Conservation (phyloP, 169 alveolate species). For the Plasmodium gaboni region DNA sequence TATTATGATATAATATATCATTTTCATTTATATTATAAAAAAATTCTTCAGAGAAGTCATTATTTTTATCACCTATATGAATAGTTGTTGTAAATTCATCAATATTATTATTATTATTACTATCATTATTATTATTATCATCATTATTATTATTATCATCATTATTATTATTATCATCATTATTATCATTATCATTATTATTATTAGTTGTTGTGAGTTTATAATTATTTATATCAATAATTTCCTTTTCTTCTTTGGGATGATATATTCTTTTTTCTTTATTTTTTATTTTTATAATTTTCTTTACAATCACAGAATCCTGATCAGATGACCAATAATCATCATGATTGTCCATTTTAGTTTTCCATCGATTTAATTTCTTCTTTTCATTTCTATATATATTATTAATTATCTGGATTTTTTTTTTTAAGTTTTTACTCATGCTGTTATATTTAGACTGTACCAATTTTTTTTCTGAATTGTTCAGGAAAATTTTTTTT, state of each 20-base stretch:
- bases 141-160: neutral
- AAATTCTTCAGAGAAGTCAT: neutral
- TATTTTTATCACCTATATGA: neutral
- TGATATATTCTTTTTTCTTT: neutral
- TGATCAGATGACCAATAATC: neutral
- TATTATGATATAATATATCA: slow-evolving; percentile 44
- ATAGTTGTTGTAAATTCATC: too few species aligned
- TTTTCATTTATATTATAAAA: neutral
- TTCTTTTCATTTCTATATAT: slow-evolving; percentile 36
- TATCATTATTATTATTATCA: neutral
- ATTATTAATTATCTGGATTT: slow-evolving; percentile 44
- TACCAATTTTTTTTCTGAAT: slow-evolving; percentile 4
- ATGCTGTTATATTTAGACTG: slow-evolving; percentile 17
- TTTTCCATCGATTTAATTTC: slow-evolving; percentile 5
- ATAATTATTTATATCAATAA: neutral
- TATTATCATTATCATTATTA: neutral
- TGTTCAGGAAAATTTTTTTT: slow-evolving; percentile 10
- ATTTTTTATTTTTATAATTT: neutral
- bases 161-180: neutral
- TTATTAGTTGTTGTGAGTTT: neutral
- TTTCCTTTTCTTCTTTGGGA: neutral
- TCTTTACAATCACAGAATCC: neutral
- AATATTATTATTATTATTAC: neutral
- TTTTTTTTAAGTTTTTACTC: slow-evolving; percentile 59
- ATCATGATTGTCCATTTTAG: neutral